These are phyloP conservation scores for Toxicodendron radicans DNA, from an alignment of 345 rosid species.

Conservation along the genomic window DNA sequence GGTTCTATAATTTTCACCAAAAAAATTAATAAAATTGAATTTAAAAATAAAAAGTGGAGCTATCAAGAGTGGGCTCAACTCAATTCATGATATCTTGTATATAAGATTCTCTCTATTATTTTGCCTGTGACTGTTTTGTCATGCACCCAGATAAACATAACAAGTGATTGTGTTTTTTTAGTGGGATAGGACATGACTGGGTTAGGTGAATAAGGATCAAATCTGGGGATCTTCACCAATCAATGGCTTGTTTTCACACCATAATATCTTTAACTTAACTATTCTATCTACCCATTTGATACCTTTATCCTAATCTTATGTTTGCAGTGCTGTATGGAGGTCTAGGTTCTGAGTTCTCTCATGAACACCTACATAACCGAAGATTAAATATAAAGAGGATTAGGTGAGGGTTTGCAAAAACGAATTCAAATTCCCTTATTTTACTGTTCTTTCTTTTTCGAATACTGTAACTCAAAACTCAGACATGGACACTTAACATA, in stretches of 20 bases:
- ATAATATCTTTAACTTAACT: too few relatives aligned
- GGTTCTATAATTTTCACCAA: constrained; percentile 34
- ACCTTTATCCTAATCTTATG: too few relatives aligned
- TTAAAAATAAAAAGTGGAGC: constrained; percentile 21
- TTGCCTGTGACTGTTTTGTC: constrained; percentile 47
- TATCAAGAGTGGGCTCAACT: constrained; percentile 33
- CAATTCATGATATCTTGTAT: constrained; percentile 31
- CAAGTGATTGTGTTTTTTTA: constrained; percentile 28
- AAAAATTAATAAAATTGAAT: constrained; percentile 30
- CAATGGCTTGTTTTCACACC: constrained; percentile 26
- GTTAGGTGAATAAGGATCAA: constrained; percentile 39
- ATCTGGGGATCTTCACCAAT: constrained; percentile 23
- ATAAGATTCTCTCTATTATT: constrained; percentile 62
- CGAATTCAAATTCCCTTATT: too few relatives aligned
- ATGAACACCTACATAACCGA: too few relatives aligned
- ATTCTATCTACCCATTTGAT: too few relatives aligned
- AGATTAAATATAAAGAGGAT: too few relatives aligned
- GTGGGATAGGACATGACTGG: constrained; percentile 45
- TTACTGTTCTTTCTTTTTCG: too few relatives aligned
- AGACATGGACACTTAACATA: too few relatives aligned
- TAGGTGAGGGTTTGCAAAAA: too few relatives aligned
- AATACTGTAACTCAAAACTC: too few relatives aligned
- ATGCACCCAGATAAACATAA: constrained; percentile 23
- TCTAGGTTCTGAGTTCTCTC: too few relatives aligned
- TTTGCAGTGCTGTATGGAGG: too few relatives aligned